phyloP scores from a whole-genome alignment of 75 land plant genomes.

The Picea sitchensis region DNA sequence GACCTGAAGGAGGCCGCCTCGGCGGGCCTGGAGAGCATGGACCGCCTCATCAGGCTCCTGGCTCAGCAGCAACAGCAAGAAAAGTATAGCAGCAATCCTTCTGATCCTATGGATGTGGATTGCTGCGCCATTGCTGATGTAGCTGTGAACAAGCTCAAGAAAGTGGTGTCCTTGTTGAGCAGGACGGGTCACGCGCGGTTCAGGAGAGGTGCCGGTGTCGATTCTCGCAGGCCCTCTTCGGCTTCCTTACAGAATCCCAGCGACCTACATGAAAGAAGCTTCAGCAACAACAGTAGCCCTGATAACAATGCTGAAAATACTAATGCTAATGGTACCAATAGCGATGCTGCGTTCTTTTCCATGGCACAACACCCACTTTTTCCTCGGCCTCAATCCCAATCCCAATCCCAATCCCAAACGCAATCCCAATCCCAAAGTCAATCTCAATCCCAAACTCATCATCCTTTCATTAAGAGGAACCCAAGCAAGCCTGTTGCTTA shows the following conservation, averaged over 20 bases:
- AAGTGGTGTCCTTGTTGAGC: slow-evolving; percentile 72
- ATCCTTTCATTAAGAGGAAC: background rate
- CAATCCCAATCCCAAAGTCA: slow-evolving; percentile 14
- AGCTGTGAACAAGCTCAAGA: slow-evolving; percentile 73
- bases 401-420: slow-evolving; percentile 5
- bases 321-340: too few species aligned
- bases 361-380: background rate
- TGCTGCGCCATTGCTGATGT: slow-evolving; percentile 50
- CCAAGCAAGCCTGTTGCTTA: background rate
- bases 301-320: too few species aligned
- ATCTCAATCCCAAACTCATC: background rate
- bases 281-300: slow-evolving; percentile 15
- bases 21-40: slow-evolving; percentile 45
- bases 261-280: background rate
- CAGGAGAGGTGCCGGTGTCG: slow-evolving; percentile 55
- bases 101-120: slow-evolving; percentile 19
- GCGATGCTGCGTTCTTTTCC: too few species aligned
- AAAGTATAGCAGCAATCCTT: background rate
- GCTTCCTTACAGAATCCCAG: background rate
- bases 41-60: slow-evolving; percentile 34
- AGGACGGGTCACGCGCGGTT: slow-evolving; percentile 90
- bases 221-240: background rate
- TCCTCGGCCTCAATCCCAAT: background rate
- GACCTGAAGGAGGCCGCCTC: slow-evolving; percentile 47
- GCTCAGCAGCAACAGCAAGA: slow-evolving; percentile 19